Conservation (phyloP, 257 asterid genomes). For the Eucommia ulmoides region DNA sequence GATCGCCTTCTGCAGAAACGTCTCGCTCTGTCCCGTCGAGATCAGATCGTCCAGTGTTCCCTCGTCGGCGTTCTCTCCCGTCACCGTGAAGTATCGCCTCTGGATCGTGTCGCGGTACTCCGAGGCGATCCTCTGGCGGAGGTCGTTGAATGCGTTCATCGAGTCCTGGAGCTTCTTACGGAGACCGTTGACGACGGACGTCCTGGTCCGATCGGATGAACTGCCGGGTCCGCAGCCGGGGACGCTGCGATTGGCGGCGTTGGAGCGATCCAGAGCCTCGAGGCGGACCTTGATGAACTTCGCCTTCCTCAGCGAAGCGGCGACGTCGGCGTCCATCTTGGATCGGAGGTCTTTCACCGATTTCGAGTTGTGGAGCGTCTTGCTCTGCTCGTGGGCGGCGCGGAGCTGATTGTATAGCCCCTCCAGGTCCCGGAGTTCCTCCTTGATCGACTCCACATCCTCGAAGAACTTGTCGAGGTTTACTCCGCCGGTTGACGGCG, state of each 20-base stretch:
- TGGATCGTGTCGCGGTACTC: slow-evolving; percentile 44
- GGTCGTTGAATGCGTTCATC: slow-evolving; percentile 49
- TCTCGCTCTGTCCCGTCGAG: slow-evolving; percentile 58
- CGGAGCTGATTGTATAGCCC: slow-evolving; percentile 12
- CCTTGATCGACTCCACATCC: slow-evolving; percentile 25
- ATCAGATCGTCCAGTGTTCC: slow-evolving; percentile 32
- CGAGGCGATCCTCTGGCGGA: slow-evolving; percentile 33
- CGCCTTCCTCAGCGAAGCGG: slow-evolving; percentile 33
- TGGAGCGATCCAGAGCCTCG: slow-evolving; percentile 40
- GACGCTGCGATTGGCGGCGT: slow-evolving; percentile 47
- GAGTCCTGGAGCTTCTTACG: slow-evolving; percentile 48
- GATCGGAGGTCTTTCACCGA: slow-evolving; percentile 19
- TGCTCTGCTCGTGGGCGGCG: slow-evolving; percentile 20
- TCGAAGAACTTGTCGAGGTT: slow-evolving; percentile 24
- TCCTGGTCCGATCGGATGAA: slow-evolving; percentile 56
- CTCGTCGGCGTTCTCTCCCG: slow-evolving; percentile 61
- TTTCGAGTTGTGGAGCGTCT: slow-evolving; percentile 26
- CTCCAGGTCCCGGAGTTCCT: slow-evolving; percentile 20
- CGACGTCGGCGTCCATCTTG: slow-evolving; percentile 20
- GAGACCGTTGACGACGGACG: slow-evolving; percentile 64
- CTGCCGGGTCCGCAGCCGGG: slow-evolving; percentile 67
- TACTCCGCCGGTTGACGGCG: slow-evolving; percentile 12
- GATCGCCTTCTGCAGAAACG: slow-evolving; percentile 65
- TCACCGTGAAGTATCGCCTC: slow-evolving; percentile 42
- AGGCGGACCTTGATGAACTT: slow-evolving; percentile 40